Percentiles rank a stretch among this genome's conserved stretches.
Conservation (phyloP, 495 filamentous ascomycete genomes). For the Aspergillus sparsus region DNA sequence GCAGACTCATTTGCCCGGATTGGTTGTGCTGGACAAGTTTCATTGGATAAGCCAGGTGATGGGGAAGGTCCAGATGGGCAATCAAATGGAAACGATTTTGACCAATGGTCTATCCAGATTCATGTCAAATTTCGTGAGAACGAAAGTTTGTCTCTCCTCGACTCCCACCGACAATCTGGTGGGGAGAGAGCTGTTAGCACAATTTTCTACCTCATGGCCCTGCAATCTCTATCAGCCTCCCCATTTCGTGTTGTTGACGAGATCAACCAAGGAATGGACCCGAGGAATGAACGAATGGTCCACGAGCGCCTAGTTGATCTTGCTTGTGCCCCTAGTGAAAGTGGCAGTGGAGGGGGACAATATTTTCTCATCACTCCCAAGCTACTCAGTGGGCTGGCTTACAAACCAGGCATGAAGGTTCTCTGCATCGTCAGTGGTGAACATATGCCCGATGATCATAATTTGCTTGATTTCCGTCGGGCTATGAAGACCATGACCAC, state of each 20-base stretch:
- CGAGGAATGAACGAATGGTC: constrained; percentile 95
- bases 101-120: constrained; percentile 91
- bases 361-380: constrained; percentile 99
- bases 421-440: constrained; percentile 93
- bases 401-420: constrained; percentile 87
- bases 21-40: constrained; percentile 91
- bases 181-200: constrained; percentile 96
- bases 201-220: constrained; percentile 98
- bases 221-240: constrained; percentile 88
- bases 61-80: constrained; percentile 39
- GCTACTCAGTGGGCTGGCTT: constrained; percentile 78
- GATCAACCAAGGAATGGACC: constrained; percentile 99
- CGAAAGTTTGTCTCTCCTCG: constrained; percentile 79
- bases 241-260: constrained; percentile 99
- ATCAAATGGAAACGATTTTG: constrained; percentile 75
- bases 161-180: constrained; percentile 91
- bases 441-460: constrained; percentile 68
- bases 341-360: constrained; percentile 48
- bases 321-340: constrained; percentile 58
- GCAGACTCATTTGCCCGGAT: constrained; percentile 89
- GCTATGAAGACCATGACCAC: constrained; percentile 37
- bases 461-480: constrained; percentile 32
- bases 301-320: constrained; percentile 96
- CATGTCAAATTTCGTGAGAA: constrained; percentile 89
- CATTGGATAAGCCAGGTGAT: constrained; percentile 53